A percentile compares a stretch with the other conserved stretches of the same genome.
phyloP scores from a whole-genome alignment of 805 yeast genomes.

The Candida broadrunensis region DNA sequence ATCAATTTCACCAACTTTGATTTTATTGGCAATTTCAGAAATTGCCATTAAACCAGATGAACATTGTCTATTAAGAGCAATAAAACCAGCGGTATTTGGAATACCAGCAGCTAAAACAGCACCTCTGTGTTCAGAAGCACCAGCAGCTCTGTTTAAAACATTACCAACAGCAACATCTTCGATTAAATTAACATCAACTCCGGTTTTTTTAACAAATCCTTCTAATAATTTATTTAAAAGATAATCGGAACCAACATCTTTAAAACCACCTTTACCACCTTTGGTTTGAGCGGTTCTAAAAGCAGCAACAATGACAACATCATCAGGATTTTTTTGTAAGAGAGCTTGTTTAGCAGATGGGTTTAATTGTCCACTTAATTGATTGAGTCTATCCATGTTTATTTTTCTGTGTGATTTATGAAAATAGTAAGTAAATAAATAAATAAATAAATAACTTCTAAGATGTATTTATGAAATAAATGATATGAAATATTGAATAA shows the following conservation, averaged over 20 bases:
- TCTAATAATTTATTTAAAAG: slow-evolving; percentile 62
- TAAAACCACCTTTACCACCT: slow-evolving; percentile 84
- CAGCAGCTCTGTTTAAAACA: slow-evolving; percentile 89
- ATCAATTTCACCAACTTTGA: slow-evolving; percentile 81
- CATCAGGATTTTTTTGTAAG: slow-evolving; percentile 67
- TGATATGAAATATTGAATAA: no score
- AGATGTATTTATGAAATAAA: no score
- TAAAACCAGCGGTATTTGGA: slow-evolving; percentile 74
- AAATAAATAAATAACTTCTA: no score
- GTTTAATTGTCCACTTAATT: slow-evolving; percentile 42
- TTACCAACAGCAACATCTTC: slow-evolving; percentile 91
- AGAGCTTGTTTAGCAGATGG: slow-evolving; percentile 42
- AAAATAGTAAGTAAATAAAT: no score
- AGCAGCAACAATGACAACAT: slow-evolving; percentile 87
- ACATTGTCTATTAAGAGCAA: slow-evolving; percentile 90
- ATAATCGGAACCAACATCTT: slow-evolving; percentile 80
- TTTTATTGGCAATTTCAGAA: slow-evolving; percentile 86
- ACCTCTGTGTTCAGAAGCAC: slow-evolving; percentile 92
- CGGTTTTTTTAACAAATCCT: slow-evolving; percentile 55
- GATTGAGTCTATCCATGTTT: slow-evolving; percentile 46
- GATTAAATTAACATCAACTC: slow-evolving; percentile 50
- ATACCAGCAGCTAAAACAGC: slow-evolving; percentile 89
- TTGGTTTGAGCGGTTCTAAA: slow-evolving; percentile 87
- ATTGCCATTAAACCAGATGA: slow-evolving; percentile 92
- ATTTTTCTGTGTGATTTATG: no score